Base-by-base conservation (phyloP, 306 rosid genomes). In the Cucumis hystrix region DNA sequence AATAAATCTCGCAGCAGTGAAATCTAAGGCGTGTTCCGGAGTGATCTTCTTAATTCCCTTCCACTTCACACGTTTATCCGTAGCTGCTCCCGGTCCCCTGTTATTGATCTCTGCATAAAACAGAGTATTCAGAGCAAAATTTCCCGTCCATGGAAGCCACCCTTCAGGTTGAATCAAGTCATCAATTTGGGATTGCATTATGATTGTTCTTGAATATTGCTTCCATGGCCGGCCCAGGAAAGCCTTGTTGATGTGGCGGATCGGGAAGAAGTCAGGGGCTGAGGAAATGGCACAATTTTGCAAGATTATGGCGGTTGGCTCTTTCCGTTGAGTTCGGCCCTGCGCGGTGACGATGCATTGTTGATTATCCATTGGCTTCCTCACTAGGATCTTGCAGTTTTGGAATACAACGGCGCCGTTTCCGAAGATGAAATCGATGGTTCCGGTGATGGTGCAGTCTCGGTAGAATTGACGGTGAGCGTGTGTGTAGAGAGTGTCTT, bases 201-300 rank as follows among this genome's bases (percentile, higher is more conserved):
- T 73, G 10, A 93, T 80, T 0, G 93, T 87, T 78, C 88, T 90
- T 0, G 97, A 85, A 63, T 17, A 93, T 4, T 35, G 1, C 75
- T 70, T 87, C 94, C 94, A 88, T 8, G 98, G 98, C 45, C 98
- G 77, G 0, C 92, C 98, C 6, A 93, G 79, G 59, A 70, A 91
- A 0, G 89, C 73, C 51, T 81, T 79, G 79, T 84, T 75, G 20
- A 1, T 51, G 0, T 23, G 28, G 1, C 76, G 70, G 6, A 81
- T 23, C 0, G 72, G 41, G 0, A 76, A 2, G 74, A 68, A 89
- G 0, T 6, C 81, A 0, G 85, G 80, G 7, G 81, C 92, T 3
- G 87, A 87, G 0, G 84, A n/a, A 75, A 90, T 86, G 30, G 63
- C 69, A 71, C 98, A 90, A 59, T 59, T 82, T 12, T 88, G 92